Base-by-base conservation (phyloP, 148 eudicot genomes). In the Dysphania ambrosioides region DNA sequence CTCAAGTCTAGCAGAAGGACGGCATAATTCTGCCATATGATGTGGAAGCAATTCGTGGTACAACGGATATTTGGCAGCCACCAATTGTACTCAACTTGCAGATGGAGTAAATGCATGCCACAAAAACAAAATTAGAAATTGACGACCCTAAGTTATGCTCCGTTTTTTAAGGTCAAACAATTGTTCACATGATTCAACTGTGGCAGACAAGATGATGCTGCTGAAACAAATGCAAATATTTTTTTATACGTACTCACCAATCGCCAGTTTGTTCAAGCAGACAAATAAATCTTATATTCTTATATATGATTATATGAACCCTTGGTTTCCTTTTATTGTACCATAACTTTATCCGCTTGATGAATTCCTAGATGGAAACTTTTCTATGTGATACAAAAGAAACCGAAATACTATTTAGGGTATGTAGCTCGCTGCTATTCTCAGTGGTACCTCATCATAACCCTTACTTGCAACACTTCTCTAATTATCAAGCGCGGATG, bases 151-250 rank as follows among this genome's bases (percentile, higher is more conserved):
- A 7, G 13, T 32, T 18, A 65, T 12, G 42, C 30, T 32, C 12
- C 24, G 29, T 64, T 59, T 29, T 34, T 62, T 3, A 2, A 8
- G 41, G 58, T 61, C 76, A 73, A 60, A 73, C 38, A 73, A 73
- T n/a, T 72, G n/a, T 70, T 71, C 32, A 71, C 74, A 71, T 26
- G 21, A 38, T 72, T 61, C 36, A 26, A 49, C 26, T 55, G 78
- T 75, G 78, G 75, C 75, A 53, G 71, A 77, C 80, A 77, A 29
- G 69, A 77, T 77, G 75, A 77, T 77, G 80, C 18, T 71, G 64
- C 56, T 62, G 19, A 59, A 72, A 27, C 23, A 59, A 40, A 57
- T 24, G 66, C 75, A 51, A 59, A 26, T 71, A 8, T 53, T 35
- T 69, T 49, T 11, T 61, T n/a, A 6, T 9, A 42, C 16, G 23